Evolutionary conservation across 1,284 basidiomycete species (phyloP), one percentile per base, ranked within the genome.

Genomic region (Irpex sp.): DNA sequence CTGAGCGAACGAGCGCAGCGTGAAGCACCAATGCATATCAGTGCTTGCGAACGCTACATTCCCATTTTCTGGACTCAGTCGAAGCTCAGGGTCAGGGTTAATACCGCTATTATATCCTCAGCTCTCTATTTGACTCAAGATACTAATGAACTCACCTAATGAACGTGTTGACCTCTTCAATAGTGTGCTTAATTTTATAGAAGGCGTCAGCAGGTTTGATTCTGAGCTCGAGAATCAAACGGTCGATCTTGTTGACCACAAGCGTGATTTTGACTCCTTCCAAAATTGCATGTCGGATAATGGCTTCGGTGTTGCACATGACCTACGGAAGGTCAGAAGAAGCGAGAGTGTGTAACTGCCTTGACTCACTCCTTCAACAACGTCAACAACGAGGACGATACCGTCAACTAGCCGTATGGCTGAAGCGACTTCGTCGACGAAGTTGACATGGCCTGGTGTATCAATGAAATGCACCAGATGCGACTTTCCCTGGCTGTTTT

Each of bases 171-270:
- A 99, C 91, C 76, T 99, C 97, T 74, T 99, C 97, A 64, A 99
- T 97, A 4, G 97, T 97, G 73, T 98, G 97, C 75, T 95, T 97
- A 69, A 99, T 93, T 82, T 99, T 99, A 81, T 97, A 98, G 81
- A 94, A 99, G 1, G 97, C 97, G 71, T 99, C 97, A 54, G 89
- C 81, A 57, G 97, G 97, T 69, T 97, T 97, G 68, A 99, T 89
- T 39, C 97, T 90, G 61, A 99, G 83, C 77, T 99, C 97, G 57
- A 99, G 86, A 67, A 99, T 97, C 56, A 99, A 85, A 61, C 97
- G 87, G 77, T 99, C 97, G 71, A 99, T 89, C 83, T 99, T 99
- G 84, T 99, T 99, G 68, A 99, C 85, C 17, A 99, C 90, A 36
- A 99, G 84, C 4, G 94, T 94, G 65, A 98, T 93, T 79, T 94